Evolutionary conservation across 2,329 filamentous ascomycete genomes (phyloP).

Genomic region (Trichothecium sympodiale): DNA sequence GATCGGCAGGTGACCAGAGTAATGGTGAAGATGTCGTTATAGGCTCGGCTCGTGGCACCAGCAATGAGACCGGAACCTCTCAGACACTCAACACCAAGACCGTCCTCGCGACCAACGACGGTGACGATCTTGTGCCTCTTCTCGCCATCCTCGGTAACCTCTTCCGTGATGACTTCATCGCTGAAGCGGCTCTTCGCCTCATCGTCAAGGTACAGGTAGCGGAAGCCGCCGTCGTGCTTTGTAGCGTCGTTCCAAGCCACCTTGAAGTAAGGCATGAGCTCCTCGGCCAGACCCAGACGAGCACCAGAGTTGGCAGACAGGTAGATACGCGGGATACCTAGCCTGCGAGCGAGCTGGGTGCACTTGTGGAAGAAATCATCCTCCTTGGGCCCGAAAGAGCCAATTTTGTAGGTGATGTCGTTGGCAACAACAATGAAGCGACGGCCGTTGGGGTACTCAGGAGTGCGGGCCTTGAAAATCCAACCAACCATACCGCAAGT

Average conservation of each 20-base stretch:
- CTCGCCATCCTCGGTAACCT: slow-evolving; percentile 77
- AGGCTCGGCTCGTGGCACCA: slow-evolving; percentile 90
- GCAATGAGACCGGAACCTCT: slow-evolving; percentile 96
- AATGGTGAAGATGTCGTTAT: slow-evolving; percentile 98
- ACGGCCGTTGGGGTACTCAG: slow-evolving; percentile 86
- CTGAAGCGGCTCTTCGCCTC: slow-evolving; percentile 81
- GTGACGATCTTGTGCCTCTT: slow-evolving; percentile 89
- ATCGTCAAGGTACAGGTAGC: slow-evolving; percentile 88
- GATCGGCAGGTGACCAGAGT: slow-evolving; percentile 96
- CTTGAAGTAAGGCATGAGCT: slow-evolving; percentile 93
- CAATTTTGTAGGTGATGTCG: slow-evolving; percentile 98
- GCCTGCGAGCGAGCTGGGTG: slow-evolving; percentile 85
- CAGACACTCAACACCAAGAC: slow-evolving; percentile 93
- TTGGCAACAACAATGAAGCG: slow-evolving; percentile 96
- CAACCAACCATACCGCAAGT: slow-evolving; percentile 97
- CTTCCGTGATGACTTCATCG: slow-evolving; percentile 65
- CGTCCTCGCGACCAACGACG: slow-evolving; percentile 85
- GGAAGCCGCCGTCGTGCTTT: slow-evolving; percentile 83
- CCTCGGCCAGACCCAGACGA: slow-evolving; percentile 90
- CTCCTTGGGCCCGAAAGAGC: slow-evolving; percentile 91
- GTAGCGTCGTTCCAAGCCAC: slow-evolving; percentile 85
- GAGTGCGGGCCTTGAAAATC: slow-evolving; percentile 88
- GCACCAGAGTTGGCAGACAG: slow-evolving; percentile 98
- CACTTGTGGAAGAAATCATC: slow-evolving; percentile 99
- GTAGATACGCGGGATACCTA: slow-evolving; percentile 95